Base-by-base conservation (phyloP, 2,329 filamentous ascomycete species). In the Erysiphe neolycopersici region DNA sequence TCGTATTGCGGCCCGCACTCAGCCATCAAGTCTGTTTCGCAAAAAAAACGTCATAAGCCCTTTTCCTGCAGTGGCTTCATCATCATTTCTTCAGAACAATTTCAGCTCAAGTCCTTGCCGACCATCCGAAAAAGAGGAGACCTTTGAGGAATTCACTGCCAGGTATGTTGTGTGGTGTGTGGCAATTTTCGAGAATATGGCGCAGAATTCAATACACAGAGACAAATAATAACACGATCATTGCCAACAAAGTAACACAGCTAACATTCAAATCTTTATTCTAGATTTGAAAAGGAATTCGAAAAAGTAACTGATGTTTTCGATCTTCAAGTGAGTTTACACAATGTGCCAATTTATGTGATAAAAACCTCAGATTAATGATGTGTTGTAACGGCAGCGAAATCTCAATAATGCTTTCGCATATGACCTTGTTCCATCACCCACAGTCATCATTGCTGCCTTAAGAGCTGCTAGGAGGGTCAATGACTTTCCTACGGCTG, bases 351-450 rank as follows among this genome's bases (percentile, higher is more conserved):
- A 22, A 13, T 31, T 42, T 17, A 10, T 33, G 5, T 5, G 16
- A 13, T 17, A 17, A 16, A 38, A 38, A 11, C 12, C 9, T 41
- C 44, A 46, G 45, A 45, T 50, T 49, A 46, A 50, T 52, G 46
- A 52, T 49, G 44, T 52, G 45, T 44, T 54, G 48, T 43, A 45
- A 50, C 36, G 36, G 51, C 59, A 84, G 73, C 81, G 84, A 64
- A 93, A 93, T 69, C 71, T 93, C 60, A 98, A 98, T 78, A 98
- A 98, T 69, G 87, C 84, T 61, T 98, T 98, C 67, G 89, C 89
- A 60, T 98, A 98, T 77, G 89, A 98, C 76, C 79, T 98, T 58
- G 89, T 98, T 53, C 89, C 91, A 59, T 89, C 87, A 38, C 76
- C 87, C 51, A 75, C 81, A 54, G 89, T 98, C 60, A 73, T 94